Evolutionary conservation across 2,329 filamentous ascomycete species (phyloP).

Genomic region (Ophiostoma sp.): DNA sequence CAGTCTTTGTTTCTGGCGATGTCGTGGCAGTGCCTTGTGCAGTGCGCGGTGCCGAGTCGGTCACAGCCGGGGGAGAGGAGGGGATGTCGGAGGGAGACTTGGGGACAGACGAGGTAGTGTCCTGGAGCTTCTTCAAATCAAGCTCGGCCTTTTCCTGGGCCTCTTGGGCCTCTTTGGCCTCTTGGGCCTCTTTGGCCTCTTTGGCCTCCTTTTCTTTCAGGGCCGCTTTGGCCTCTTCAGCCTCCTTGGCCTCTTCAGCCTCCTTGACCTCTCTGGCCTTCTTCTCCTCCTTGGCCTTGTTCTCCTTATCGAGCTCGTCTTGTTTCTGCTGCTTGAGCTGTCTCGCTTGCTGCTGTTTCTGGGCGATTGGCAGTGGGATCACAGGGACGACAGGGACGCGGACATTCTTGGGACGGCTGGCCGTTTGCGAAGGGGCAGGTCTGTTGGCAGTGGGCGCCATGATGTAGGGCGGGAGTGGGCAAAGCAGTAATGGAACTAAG

Average conservation of each 20-base stretch:
- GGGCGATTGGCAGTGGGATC: conserved; percentile 27
- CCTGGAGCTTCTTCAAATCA: not conserved
- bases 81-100: conserved; percentile 14
- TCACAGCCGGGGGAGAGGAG: not conserved
- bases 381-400: conserved; percentile 24
- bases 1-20: conserved; percentile 14
- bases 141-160: conserved; percentile 13
- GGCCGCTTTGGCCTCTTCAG: not conserved
- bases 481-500: conserved; percentile 1
- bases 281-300: conserved; percentile 7
- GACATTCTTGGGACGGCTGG: conserved; percentile 19
- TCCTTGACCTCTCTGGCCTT: not conserved
- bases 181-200: not conserved
- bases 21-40: conserved; percentile 13
- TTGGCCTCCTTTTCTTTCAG: not conserved
- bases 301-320: conserved; percentile 14
- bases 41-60: conserved; percentile 17
- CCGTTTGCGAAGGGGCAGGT: conserved; percentile 15
- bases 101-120: not conserved
- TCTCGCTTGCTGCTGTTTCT: conserved; percentile 25
- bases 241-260: conserved; percentile 2
- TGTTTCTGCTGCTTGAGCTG: conserved; percentile 22
- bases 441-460: conserved; percentile 24
- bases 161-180: conserved; percentile 8
- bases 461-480: conserved; percentile 1